Evolutionary conservation across 306 rosid genomes (phyloP).

Genomic region (Begonia masoniana): DNA sequence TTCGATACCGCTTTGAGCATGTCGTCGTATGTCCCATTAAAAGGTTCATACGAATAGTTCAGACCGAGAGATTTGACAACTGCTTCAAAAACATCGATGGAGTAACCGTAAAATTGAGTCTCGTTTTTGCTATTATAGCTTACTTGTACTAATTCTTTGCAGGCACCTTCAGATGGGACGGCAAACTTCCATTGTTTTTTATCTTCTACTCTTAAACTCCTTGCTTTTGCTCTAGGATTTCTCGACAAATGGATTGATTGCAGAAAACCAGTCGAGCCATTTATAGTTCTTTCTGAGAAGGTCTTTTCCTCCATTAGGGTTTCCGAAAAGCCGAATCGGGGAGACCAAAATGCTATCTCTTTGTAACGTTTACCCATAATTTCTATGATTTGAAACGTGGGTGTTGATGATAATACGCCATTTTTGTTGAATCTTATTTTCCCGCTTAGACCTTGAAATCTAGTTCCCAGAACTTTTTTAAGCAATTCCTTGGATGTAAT

Average conservation of each 20-base stretch:
- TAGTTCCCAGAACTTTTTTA: conserved; percentile 10
- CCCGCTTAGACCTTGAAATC: conserved; percentile 34
- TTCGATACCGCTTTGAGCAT: conserved; percentile 30
- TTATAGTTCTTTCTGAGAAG: not conserved
- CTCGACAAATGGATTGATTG: conserved; percentile 1
- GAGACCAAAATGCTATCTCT: conserved; percentile 46
- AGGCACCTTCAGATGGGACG: conserved; percentile 33
- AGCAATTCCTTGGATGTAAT: conserved; percentile 7
- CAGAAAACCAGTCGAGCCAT: conserved; percentile 3
- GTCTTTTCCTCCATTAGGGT: conserved; percentile 3
- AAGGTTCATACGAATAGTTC: conserved; percentile 21
- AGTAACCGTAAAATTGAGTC: conserved; percentile 28
- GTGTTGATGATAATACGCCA: conserved; percentile 12
- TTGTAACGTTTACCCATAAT: conserved; percentile 38
- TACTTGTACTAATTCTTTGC: conserved; percentile 39
- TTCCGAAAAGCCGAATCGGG: conserved; percentile 23
- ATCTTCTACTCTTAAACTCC: not conserved
- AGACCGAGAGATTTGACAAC: conserved; percentile 17
- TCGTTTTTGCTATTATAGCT: conserved; percentile 13
- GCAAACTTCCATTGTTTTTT: conserved; percentile 19
- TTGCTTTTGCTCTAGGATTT: not conserved
- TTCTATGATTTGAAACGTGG: conserved; percentile 29
- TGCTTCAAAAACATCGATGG: conserved; percentile 39
- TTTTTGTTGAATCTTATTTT: conserved; percentile 21
- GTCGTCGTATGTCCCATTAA: conserved; percentile 35